phyloP scores from a whole-genome alignment of 208 protist genomes.

The Tetramitus jugosus region DNA sequence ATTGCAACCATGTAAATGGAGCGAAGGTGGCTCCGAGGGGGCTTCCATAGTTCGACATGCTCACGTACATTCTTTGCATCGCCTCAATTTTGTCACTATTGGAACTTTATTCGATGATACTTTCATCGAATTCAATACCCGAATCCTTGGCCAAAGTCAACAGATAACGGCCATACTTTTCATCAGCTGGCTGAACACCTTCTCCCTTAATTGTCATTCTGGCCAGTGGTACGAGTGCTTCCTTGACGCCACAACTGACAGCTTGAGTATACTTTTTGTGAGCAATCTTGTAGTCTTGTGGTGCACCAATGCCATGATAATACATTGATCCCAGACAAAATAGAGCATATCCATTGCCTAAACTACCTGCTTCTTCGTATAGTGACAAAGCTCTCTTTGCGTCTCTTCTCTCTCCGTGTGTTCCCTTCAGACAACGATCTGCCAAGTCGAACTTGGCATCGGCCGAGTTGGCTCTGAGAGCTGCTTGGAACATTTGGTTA shows the following conservation, averaged over 20 bases:
- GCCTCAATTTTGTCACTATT: no score
- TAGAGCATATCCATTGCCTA: not conserved
- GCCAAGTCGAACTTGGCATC: not conserved
- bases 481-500: not conserved
- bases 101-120: no score
- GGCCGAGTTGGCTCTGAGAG: not conserved
- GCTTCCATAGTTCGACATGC: no score
- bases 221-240: not conserved
- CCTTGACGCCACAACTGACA: not conserved
- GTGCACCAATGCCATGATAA: not conserved
- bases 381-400: not conserved
- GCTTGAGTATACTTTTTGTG: not conserved
- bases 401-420: not conserved
- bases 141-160: not conserved
- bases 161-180: not conserved
- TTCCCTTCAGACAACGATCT: not conserved
- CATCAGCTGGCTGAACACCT: not conserved
- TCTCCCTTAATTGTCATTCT: not conserved
- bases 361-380: not conserved
- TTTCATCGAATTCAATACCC: not conserved
- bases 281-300: not conserved
- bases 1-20: no score
- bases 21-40: no score
- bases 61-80: no score
- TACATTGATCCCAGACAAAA: constrained; percentile 21